Evolutionary conservation across 2,329 filamentous ascomycete species (phyloP), one percentile per base, ranked within the genome.

Genomic region (Neonectria ditissima): DNA sequence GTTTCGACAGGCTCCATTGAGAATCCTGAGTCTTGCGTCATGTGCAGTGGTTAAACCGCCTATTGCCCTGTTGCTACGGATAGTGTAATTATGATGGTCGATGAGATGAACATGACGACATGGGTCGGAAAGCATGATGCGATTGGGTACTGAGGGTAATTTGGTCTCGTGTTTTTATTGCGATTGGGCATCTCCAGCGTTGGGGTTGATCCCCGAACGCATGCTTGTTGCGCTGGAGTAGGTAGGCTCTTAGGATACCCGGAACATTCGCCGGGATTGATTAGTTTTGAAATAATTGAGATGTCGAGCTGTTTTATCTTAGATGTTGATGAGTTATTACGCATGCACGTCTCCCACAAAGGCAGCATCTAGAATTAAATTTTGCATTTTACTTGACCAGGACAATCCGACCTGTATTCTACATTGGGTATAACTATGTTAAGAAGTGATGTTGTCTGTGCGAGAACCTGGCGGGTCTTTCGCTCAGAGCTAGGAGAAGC

Each of bases 21-120:
- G 78, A 97, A 98, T 84, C 93, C 91, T 72, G 96, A 99, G 79
- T 86, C 91, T 51, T 99, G 96, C 79, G 79, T 97, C 69, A 98
- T 99, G 96, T 99, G 96, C 89, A 97, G 93, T 81, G 95, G 94
- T 84, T 98, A 87, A 80, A 74, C 20, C 50, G 34, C 39, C 26
- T 9, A 52, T 24, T 14, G 20, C 24, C 34, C 7, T 55, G 44
- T 55, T 41, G 59, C 55, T 48, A 26, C 26, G 39, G 60, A 53
- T 55, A 59, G 59, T 59, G 63, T 74, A 65, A 70, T 74, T 59
- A 77, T 69, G 74, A 78, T 62, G 48, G 68, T 65, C 70, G 69
- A 76, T 67, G 73, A 78, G 73, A 73, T 67, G 65, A 70, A 62
- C 60, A 77, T 64, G 67, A 75, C 62, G 68, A 65, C 62, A 75